Evolutionary conservation across 257 asterid genomes (phyloP), one percentile per base, ranked within the genome.

Genomic region (Striga asiatica): DNA sequence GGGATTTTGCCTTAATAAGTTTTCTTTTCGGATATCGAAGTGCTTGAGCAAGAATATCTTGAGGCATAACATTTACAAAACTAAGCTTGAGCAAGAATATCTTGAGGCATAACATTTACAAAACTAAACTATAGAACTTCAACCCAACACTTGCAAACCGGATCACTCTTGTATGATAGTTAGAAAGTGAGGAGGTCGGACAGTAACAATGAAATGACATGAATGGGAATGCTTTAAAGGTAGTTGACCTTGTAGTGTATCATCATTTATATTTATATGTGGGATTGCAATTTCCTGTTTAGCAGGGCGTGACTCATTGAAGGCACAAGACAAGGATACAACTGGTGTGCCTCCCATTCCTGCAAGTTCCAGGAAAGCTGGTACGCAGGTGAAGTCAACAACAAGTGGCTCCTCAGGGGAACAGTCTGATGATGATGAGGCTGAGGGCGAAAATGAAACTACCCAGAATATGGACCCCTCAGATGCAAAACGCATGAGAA

Each of bases 331-430:
- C 48, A 80, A 72, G 74, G 83, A 75, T 45, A 70, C 76, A 41
- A 57, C 58, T 50, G 83, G 87, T 65, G 56, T 69, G 54, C 80
- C 84, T 67, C 68, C 81, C 16, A 71, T 79, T 50, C 89, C 93
- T 8, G 66, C 74, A 13, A 42, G 67, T 29, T 63, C 71, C 17
- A 78, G 74, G 81, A 92, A 82, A 66, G 41, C 73, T 53, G 80
- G 50, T 38, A 70, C 69, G 35, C 95, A 71, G 67, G 84, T 84
- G 68, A 79, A 79, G 74, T 81, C 93, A 62, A 77, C 89, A 35
- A 87, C 89, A 46, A 92, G 97, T 65, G 95, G 95, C 25, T 88
- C 98, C 54, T 83, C 96, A 11, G 83, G 84, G 45, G 98, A 88
- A n/a, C 93, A 70, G 65, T 82, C 97, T 0, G 85, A 92, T 73